These are phyloP conservation scores for Lachancea sp. DNA, from an alignment of 805 yeast species.

Conservation along the genomic window DNA sequence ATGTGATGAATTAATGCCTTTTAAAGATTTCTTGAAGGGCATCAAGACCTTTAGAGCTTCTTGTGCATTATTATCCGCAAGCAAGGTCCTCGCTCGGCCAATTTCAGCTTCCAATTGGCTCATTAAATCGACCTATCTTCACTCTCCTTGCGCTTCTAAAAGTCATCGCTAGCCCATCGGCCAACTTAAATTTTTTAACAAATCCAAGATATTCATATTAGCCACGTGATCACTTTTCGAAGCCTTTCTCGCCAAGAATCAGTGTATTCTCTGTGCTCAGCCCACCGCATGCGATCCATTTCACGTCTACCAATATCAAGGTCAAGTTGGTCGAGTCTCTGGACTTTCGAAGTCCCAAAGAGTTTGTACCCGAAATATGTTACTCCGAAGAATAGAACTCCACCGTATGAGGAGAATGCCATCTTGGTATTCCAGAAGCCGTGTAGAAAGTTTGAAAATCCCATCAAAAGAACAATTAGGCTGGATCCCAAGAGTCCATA, in stretches of 20 bases:
- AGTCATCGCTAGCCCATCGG: slow-evolving; percentile 12
- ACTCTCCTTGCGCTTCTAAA: no score
- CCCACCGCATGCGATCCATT: slow-evolving; percentile 76
- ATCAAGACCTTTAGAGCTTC: slow-evolving; percentile 35
- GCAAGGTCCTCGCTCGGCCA: slow-evolving; percentile 21
- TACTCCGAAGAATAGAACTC: slow-evolving; percentile 45
- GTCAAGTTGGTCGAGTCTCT: slow-evolving; percentile 67
- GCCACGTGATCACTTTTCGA: slow-evolving; percentile 29
- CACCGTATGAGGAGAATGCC: slow-evolving; percentile 61
- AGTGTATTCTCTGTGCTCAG: slow-evolving; percentile 49
- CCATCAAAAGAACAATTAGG: slow-evolving; percentile 49
- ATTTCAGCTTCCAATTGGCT: slow-evolving; percentile 14
- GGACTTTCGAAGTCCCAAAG: slow-evolving; percentile 55
- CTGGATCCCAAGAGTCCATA: slow-evolving; percentile 53
- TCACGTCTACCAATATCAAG: slow-evolving; percentile 81
- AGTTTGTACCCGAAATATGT: slow-evolving; percentile 52
- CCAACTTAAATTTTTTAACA: slow-evolving; percentile 1
- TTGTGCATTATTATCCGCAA: slow-evolving; percentile 25
- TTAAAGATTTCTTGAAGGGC: slow-evolving; percentile 28
- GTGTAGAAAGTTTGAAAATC: slow-evolving; percentile 52
- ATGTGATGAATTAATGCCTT: slow-evolving; percentile 28
- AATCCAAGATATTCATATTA: slow-evolving; percentile 15
- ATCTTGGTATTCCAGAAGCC: slow-evolving; percentile 56
- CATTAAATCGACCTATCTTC: slow-evolving; percentile 10
- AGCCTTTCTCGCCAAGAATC: slow-evolving; percentile 29